These are phyloP conservation scores for Podila minutissima DNA, from an alignment of 192 early-diverging fungal species.

Conservation along the genomic window DNA sequence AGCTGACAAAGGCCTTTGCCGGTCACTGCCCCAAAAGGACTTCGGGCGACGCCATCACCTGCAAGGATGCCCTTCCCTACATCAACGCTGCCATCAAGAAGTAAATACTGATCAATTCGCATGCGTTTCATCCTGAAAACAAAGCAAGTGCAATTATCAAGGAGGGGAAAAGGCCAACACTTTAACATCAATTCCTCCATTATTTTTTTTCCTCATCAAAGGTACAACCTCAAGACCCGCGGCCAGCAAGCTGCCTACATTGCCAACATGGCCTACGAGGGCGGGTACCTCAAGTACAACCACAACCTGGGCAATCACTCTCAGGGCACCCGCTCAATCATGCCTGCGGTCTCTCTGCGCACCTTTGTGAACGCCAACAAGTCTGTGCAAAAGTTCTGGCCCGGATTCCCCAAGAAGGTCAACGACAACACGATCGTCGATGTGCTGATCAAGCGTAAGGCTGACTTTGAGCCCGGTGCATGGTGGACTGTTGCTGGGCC, in stretches of 20 bases:
- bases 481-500: slow-evolving; percentile 48
- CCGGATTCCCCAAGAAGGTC: slow-evolving; percentile 28
- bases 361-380: slow-evolving; percentile 40
- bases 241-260: slow-evolving; percentile 46
- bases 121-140: neutral
- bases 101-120: slow-evolving; percentile 3
- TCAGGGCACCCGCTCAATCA: slow-evolving; percentile 47
- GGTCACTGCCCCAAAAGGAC: slow-evolving; percentile 44
- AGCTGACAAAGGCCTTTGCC: slow-evolving; percentile 49
- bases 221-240: slow-evolving; percentile 34
- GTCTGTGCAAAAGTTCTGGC: slow-evolving; percentile 47
- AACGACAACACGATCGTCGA: slow-evolving; percentile 31
- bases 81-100: slow-evolving; percentile 51
- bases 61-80: slow-evolving; percentile 49
- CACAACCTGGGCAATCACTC: slow-evolving; percentile 27
- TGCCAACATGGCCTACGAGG: slow-evolving; percentile 47
- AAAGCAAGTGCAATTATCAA: too few relatives aligned
- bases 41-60: slow-evolving; percentile 32
- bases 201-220: neutral
- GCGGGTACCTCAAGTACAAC: slow-evolving; percentile 44
- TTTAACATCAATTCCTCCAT: too few relatives aligned
- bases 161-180: too few relatives aligned
- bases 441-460: slow-evolving; percentile 36
- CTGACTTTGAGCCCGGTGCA: slow-evolving; percentile 49
- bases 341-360: slow-evolving; percentile 38